Percentiles rank a stretch among this genome's conserved stretches.
Evolutionary conservation across 805 yeast species (phyloP).

Genomic region (Tetrapisispora fleetii): DNA sequence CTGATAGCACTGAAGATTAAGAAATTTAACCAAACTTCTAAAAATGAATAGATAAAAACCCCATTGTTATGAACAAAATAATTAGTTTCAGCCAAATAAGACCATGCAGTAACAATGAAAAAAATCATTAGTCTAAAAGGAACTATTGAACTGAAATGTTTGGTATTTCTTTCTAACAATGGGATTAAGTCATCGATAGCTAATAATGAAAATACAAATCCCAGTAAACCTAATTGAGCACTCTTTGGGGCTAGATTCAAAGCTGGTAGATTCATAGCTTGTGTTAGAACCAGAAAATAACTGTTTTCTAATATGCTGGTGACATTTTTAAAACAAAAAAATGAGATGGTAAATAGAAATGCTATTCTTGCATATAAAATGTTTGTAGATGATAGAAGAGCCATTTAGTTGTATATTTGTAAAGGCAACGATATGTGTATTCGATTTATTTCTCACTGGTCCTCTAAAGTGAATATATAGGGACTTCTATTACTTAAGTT

Average conservation of each 20-base stretch:
- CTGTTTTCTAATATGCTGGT: constrained; percentile 35
- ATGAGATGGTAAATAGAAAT: constrained; percentile 36
- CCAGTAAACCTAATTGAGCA: constrained; percentile 41
- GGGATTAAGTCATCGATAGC: constrained; percentile 52
- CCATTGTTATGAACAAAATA: constrained; percentile 47
- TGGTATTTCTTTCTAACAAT: constrained; percentile 34
- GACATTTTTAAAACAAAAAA: constrained; percentile 40
- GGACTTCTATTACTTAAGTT: neutral
- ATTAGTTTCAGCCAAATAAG: constrained; percentile 38
- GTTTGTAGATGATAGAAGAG: constrained; percentile 40
- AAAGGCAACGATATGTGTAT: no score
- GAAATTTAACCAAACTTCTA: constrained; percentile 64
- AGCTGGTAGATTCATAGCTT: constrained; percentile 46
- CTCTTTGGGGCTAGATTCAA: constrained; percentile 25
- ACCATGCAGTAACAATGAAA: constrained; percentile 40
- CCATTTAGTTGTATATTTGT: no score
- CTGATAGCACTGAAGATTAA: constrained; percentile 50
- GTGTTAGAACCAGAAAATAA: constrained; percentile 42
- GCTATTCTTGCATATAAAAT: constrained; percentile 40
- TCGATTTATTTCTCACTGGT: no score
- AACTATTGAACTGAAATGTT: constrained; percentile 49
- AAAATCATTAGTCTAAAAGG: constrained; percentile 45
- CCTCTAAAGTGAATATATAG: no score
- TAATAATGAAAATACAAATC: constrained; percentile 35
- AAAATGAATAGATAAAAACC: constrained; percentile 48